Percentiles rank a stretch among this genome's conserved stretches.
These are phyloP conservation scores for Pythium apleroticum DNA, from an alignment of 352 stramenopile species.

Conservation along the genomic window DNA sequence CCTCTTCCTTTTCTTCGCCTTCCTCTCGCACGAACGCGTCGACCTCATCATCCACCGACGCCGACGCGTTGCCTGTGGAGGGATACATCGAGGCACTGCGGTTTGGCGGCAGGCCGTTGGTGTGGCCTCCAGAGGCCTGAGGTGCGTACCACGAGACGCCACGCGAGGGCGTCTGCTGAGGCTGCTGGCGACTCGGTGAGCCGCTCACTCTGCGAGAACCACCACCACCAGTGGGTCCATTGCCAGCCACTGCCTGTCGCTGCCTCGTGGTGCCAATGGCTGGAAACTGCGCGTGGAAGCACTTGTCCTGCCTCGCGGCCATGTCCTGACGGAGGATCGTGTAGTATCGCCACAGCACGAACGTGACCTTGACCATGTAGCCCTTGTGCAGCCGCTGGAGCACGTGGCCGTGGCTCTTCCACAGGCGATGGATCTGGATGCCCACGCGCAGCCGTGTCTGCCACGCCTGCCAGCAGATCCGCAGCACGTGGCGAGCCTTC, in stretches of 20 bases:
- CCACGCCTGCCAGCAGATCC: conserved; percentile 28
- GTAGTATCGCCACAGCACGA: conserved; percentile 40
- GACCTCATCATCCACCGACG: conserved; percentile 9
- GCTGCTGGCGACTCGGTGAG: not conserved
- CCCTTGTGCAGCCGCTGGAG: conserved; percentile 41
- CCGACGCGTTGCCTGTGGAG: not conserved
- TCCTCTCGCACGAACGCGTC: conserved; percentile 22
- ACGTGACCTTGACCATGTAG: conserved; percentile 36
- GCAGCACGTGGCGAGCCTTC: conserved; percentile 7
- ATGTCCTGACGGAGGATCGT: conserved; percentile 33
- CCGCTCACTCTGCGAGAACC: not conserved
- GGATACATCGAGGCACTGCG: conserved; percentile 18
- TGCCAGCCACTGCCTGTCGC: not conserved
- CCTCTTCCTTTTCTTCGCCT: conserved; percentile 9
- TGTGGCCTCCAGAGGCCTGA: not conserved
- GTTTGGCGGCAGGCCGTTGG: not conserved
- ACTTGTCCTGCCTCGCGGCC: conserved; percentile 24
- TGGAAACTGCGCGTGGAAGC: conserved; percentile 20
- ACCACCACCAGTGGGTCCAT: not conserved
- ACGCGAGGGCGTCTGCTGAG: conserved; percentile 4
- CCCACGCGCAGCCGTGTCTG: conserved; percentile 4
- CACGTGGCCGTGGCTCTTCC: conserved; percentile 44
- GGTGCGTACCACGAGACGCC: conserved; percentile 21
- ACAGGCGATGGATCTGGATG: conserved; percentile 26
- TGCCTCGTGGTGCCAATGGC: not conserved